A percentile compares a stretch with the other conserved stretches of the same genome.
These are phyloP conservation scores for Madurella mycetomatis DNA, from an alignment of 2,329 filamentous ascomycete species.

Conservation along the genomic window DNA sequence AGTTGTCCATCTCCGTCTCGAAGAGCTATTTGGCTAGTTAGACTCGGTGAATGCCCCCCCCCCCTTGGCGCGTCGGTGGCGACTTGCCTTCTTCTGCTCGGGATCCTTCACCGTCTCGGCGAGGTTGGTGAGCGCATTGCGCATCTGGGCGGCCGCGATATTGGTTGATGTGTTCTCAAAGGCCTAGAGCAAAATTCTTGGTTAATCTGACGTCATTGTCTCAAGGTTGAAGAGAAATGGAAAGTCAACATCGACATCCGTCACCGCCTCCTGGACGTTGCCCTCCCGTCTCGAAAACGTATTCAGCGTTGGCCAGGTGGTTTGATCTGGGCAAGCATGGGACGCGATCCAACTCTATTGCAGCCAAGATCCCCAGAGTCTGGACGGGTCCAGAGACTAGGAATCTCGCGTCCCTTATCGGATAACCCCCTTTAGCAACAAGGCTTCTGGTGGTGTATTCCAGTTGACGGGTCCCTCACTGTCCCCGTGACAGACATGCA, in stretches of 20 bases:
- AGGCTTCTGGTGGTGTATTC: not conserved
- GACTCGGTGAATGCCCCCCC: not conserved
- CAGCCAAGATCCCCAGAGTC: not conserved
- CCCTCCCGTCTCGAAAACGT: not conserved
- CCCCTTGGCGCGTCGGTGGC: slow-evolving; percentile 3
- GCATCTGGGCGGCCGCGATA: slow-evolving; percentile 97
- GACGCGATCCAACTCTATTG: not conserved
- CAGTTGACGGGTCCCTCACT: not conserved
- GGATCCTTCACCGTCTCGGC: slow-evolving; percentile 84
- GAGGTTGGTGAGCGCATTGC: slow-evolving; percentile 91
- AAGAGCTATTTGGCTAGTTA: slow-evolving; percentile 60
- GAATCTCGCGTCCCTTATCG: no score
- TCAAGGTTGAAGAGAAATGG: not conserved
- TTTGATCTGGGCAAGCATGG: not conserved
- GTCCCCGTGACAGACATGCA: slow-evolving; percentile 5
- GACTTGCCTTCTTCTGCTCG: slow-evolving; percentile 72
- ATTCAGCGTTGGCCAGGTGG: not conserved
- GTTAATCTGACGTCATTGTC: slow-evolving; percentile 32
- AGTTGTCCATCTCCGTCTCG: slow-evolving; percentile 99
- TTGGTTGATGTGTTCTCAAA: slow-evolving; percentile 99
- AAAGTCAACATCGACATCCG: slow-evolving; percentile 7
- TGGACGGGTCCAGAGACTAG: not conserved
- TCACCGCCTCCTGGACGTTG: not conserved
- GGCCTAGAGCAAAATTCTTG: slow-evolving; percentile 56
- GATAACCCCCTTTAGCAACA: no score